phyloP scores from a whole-genome alignment of 208 protist genomes.

The Paratrypanosoma confusum region DNA sequence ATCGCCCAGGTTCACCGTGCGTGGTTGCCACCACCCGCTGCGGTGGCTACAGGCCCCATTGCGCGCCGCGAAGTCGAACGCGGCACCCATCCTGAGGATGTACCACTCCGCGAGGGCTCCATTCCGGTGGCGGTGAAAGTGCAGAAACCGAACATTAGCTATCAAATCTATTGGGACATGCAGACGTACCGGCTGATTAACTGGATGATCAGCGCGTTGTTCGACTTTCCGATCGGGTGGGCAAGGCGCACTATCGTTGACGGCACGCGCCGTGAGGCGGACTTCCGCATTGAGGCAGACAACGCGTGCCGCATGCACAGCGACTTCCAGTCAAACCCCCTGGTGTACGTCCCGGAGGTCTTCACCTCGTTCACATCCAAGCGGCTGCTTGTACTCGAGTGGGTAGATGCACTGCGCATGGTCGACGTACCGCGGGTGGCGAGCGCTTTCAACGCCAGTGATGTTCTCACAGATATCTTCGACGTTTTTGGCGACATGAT shows the following conservation, averaged over 20 bases:
- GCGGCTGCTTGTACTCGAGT: constrained; percentile 88
- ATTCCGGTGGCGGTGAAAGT: constrained; percentile 91
- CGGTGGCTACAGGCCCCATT: constrained; percentile 8
- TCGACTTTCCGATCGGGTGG: constrained; percentile 71
- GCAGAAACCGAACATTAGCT: constrained; percentile 72
- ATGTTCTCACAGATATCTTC: constrained; percentile 58
- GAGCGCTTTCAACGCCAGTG: constrained; percentile 26
- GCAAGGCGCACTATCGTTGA: constrained; percentile 50
- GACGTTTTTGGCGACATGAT: constrained; percentile 88
- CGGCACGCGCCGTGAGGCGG: constrained; percentile 59
- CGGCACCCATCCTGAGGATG: neutral
- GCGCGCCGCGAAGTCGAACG: neutral
- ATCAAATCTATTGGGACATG: constrained; percentile 79
- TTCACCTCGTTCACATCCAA: constrained; percentile 37
- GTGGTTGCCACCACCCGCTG: constrained; percentile 19
- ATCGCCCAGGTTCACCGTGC: constrained; percentile 91
- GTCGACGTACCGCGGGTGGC: constrained; percentile 48
- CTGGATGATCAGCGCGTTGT: constrained; percentile 42
- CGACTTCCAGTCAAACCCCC: constrained; percentile 21
- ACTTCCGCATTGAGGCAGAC: constrained; percentile 73
- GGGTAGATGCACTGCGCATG: constrained; percentile 79
- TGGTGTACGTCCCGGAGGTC: constrained; percentile 60
- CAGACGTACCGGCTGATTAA: constrained; percentile 57
- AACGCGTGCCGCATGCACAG: constrained; percentile 44
- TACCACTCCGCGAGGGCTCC: no score